Evolutionary conservation across 2,329 filamentous ascomycete species (phyloP).

Genomic region (Aspergillus transmontanensis): DNA sequence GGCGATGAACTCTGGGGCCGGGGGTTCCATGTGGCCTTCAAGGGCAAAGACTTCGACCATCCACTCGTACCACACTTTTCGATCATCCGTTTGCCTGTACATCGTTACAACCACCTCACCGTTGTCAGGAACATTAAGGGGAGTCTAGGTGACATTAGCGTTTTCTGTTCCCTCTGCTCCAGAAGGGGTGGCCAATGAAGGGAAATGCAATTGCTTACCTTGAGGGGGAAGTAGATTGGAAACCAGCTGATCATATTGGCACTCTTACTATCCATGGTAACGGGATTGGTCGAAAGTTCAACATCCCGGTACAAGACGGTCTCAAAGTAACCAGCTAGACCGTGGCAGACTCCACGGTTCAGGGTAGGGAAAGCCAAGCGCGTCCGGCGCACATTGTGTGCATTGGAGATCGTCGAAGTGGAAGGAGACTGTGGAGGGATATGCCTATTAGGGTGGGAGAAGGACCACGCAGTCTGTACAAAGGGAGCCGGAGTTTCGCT

Average conservation of each 20-base stretch:
- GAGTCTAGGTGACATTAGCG: constrained; percentile 59
- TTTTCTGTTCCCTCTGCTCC: background rate
- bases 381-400: constrained; percentile 85
- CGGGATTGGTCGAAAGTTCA: constrained; percentile 89
- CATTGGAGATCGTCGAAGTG: constrained; percentile 68
- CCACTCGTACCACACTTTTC: constrained; percentile 99
- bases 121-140: constrained; percentile 80
- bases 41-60: constrained; percentile 76
- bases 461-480: constrained; percentile 49
- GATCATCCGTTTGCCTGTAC: constrained; percentile 94
- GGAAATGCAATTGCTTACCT: constrained; percentile 60
- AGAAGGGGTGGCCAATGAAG: background rate
- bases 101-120: constrained; percentile 88
- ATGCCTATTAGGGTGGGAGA: constrained; percentile 45
- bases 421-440: constrained; percentile 35
- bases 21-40: constrained; percentile 26
- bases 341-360: constrained; percentile 82
- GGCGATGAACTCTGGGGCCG: constrained; percentile 17
- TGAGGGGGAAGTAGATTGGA: constrained; percentile 95
- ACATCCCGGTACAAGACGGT: constrained; percentile 85
- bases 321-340: constrained; percentile 93
- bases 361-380: constrained; percentile 76
- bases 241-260: constrained; percentile 99
- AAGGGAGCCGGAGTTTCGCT: constrained; percentile 40
- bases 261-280: constrained; percentile 89